phyloP scores from a whole-genome alignment of 2,329 filamentous ascomycete genomes.

The Dactylellina cionopaga region DNA sequence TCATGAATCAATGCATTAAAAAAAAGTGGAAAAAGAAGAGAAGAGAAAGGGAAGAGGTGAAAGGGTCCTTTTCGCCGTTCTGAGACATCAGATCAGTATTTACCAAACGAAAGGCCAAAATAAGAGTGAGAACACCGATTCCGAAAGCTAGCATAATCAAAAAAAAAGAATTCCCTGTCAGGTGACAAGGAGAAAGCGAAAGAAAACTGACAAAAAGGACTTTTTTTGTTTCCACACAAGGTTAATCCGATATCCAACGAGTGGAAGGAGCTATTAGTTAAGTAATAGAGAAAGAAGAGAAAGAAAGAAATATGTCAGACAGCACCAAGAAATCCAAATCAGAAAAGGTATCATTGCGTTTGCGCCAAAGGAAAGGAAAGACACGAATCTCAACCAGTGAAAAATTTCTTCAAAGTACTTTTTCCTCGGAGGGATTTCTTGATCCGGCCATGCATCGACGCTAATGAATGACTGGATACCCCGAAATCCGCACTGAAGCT shows the following conservation, averaged over 20 bases:
- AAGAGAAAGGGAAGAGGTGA: too few relatives aligned
- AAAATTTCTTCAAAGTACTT: constrained; percentile 38
- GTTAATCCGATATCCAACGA: constrained; percentile 35
- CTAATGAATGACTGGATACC: constrained; percentile 31
- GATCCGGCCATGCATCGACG: constrained; percentile 47
- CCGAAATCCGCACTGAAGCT: constrained; percentile 38
- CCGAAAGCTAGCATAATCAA: too few relatives aligned
- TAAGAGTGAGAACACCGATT: too few relatives aligned
- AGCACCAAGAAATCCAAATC: constrained; percentile 9
- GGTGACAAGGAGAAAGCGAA: constrained; percentile 12
- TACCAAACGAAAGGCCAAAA: too few relatives aligned
- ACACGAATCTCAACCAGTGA: constrained; percentile 16
- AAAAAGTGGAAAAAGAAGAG: background rate
- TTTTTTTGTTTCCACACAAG: constrained; percentile 21
- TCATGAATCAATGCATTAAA: too few relatives aligned
- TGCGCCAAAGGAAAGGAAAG: constrained; percentile 2
- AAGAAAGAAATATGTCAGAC: background rate
- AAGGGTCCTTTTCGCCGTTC: too few relatives aligned
- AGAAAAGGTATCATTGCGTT: constrained; percentile 1
- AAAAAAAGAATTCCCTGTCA: background rate
- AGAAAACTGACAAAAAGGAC: constrained; percentile 19
- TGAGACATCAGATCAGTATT: too few relatives aligned
- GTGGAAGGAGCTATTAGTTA: constrained; percentile 4
- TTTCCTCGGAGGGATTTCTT: constrained; percentile 40
- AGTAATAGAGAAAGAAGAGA: constrained; percentile 1